Evolutionary conservation across 2,329 filamentous ascomycete genomes (phyloP).

Genomic region (Nothophaeocryptopus gaeumannii): DNA sequence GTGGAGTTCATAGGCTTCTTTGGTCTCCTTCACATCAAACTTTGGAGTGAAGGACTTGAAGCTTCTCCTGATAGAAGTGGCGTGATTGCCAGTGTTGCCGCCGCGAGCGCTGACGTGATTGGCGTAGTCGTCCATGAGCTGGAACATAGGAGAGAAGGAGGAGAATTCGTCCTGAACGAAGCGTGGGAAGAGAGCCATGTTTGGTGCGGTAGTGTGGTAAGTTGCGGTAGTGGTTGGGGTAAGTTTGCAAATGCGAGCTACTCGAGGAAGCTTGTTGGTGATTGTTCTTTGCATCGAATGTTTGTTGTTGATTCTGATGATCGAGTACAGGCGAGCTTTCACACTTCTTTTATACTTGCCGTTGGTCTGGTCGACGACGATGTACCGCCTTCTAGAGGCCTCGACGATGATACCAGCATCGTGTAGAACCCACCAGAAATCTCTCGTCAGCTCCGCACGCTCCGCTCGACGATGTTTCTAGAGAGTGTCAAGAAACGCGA

Average conservation of each 20-base stretch:
- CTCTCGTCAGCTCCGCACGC: conserved; percentile 11
- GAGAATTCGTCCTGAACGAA: conserved; percentile 37
- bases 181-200: conserved; percentile 39
- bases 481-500: neutral
- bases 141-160: conserved; percentile 41
- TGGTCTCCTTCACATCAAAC: conserved; percentile 74
- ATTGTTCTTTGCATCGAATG: conserved; percentile 29
- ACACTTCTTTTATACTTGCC: conserved; percentile 20
- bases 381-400: conserved; percentile 9
- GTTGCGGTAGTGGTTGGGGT: conserved; percentile 16
- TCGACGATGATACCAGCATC: conserved; percentile 16
- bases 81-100: conserved; percentile 9
- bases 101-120: conserved; percentile 32
- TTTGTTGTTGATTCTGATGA: conserved; percentile 25
- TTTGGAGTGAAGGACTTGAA: conserved; percentile 66
- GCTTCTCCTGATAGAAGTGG: conserved; percentile 17
- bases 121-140: conserved; percentile 48
- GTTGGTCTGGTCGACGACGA: conserved; percentile 1
- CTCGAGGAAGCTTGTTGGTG: conserved; percentile 31
- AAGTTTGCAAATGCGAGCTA: conserved; percentile 29
- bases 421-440: conserved; percentile 12
- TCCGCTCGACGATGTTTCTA: neutral
- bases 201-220: conserved; percentile 29
- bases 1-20: conserved; percentile 68
- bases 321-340: conserved; percentile 2